Base-by-base conservation (phyloP, 768 basidiomycete species). In the Clavulina sp. region DNA sequence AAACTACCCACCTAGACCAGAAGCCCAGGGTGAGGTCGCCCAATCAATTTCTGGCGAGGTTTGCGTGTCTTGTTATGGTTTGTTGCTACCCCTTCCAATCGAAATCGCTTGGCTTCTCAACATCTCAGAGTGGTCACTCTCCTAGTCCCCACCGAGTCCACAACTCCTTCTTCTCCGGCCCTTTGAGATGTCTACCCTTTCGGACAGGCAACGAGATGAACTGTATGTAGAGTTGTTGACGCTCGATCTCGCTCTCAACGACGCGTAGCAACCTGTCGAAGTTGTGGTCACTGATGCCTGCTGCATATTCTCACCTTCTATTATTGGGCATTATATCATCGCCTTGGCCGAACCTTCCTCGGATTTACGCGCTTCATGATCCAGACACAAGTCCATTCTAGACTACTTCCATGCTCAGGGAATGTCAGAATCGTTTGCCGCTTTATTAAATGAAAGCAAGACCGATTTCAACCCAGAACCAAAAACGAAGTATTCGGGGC, bases 401-500 rank as follows among this genome's bases (percentile, higher is more conserved):
- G 65, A 66, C 58, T 67, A 65, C 53, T 63, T 67, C 28, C 56
- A 57, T 47, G 52, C 60, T 13, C 54, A 60, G n/a, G 62, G 62
- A 30, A 60, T 62, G 34, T 43, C 21, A 13, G 52, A 56, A 32
- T 57, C 61, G 0, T 55, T 59, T 26, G 38, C 56, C 4, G 57
- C 57, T 5, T 51, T 65, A 33, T 58, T 59, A 46, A 33, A 21
- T 1, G 64, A 65, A 48, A 49, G 28, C 21, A 72, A 30, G 70
- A 72, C 52, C 61, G 76, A 80, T 54, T 84, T 82, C 63, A 71
- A 73, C 3, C 84, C 84, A 16, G 89, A 93, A 69, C 78, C 86
- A 23, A 88, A 84, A 62, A 78, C 86, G 48, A 83, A 85, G 63
- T 82, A 80, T 60, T 78, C 80, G 1, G 91, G 89, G 1, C 68